Evolutionary conservation across 257 asterid genomes (phyloP).

Genomic region (Solanum stenotomum): DNA sequence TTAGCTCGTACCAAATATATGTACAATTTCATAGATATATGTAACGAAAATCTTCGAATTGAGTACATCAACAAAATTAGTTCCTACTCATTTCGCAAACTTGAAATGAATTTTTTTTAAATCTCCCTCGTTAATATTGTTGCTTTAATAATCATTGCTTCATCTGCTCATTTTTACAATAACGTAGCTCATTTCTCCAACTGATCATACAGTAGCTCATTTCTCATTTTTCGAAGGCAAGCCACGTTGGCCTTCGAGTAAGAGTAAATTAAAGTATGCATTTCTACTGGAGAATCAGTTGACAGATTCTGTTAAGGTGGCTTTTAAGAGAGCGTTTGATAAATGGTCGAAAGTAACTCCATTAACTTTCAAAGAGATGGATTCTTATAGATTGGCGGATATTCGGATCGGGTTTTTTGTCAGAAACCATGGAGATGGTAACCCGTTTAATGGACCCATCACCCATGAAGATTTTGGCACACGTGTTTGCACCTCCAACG

Average conservation of each 20-base stretch:
- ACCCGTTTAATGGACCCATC: constrained; percentile 67
- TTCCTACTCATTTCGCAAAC: too few species aligned
- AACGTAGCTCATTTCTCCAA: too few species aligned
- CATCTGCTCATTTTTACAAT: too few species aligned
- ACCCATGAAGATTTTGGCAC: constrained; percentile 69
- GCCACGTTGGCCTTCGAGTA: constrained; percentile 55
- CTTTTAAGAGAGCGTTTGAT: constrained; percentile 53
- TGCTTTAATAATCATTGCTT: too few species aligned
- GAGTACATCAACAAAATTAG: too few species aligned
- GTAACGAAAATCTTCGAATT: too few species aligned
- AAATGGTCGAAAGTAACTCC: constrained; percentile 79
- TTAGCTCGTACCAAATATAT: neutral
- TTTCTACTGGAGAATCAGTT: constrained; percentile 42
- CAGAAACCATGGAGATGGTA: constrained; percentile 77
- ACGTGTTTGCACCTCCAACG: constrained; percentile 68
- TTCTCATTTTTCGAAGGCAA: constrained; percentile 54
- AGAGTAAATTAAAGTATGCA: constrained; percentile 42
- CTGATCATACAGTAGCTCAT: constrained; percentile 3
- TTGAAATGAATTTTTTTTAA: too few species aligned
- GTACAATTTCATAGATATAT: too few species aligned
- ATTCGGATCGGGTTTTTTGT: constrained; percentile 45
- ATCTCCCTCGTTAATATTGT: too few species aligned
- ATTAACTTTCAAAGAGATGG: constrained; percentile 36
- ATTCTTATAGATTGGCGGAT: constrained; percentile 34
- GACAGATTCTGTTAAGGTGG: constrained; percentile 6